Base-by-base conservation (phyloP, 2,329 filamentous ascomycete genomes). In the Exutisphaerella laricina region DNA sequence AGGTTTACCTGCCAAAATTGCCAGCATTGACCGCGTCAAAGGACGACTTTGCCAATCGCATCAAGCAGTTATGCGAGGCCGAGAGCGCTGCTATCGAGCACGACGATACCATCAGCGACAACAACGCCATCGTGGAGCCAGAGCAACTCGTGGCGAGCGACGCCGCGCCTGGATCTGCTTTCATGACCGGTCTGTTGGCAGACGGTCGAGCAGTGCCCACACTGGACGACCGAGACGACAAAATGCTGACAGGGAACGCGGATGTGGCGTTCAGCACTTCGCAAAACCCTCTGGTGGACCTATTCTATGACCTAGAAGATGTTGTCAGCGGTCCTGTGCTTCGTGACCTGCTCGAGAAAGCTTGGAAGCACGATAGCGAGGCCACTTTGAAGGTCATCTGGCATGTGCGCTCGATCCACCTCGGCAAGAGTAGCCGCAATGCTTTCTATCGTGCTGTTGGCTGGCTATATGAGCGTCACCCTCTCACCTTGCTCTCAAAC, bases 321-420 rank as follows among this genome's bases (percentile, higher is more conserved):
- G 58, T 61, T 10, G 50, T 70, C 9, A 59, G 63, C 0, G 61
- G 63, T 0, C 54, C 59, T 0, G 54, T 63, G 1, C 56, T 79
- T 1, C 52, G 58, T 4, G 53, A 65, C 9, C 55, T 73, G 1
- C 69, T 80, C 21, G 56, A 70, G 2, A 46, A 58, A 2, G 70
- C 77, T 1, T 82, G 77, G 77, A 52, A 57, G 1, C 56, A 62
- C 1, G 72, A 79, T 45, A 48, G 71, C 0, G 53, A 70, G 2
- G 57, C 66, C 9, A 77, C 77, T 0, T 66, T 80, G 21, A 78
- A 78, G 55, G 69, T 80, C 52, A 75, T 81, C 50, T 80, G 77
- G 67, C 78, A 79, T 46, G 62, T 70, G 1, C 70, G 78, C 7
- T 78, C 75, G n/a, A 80, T 80, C 36, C 77, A 80, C 45, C 60